phyloP scores from a whole-genome alignment of 805 yeast genomes.

The Saturnispora diversa region DNA sequence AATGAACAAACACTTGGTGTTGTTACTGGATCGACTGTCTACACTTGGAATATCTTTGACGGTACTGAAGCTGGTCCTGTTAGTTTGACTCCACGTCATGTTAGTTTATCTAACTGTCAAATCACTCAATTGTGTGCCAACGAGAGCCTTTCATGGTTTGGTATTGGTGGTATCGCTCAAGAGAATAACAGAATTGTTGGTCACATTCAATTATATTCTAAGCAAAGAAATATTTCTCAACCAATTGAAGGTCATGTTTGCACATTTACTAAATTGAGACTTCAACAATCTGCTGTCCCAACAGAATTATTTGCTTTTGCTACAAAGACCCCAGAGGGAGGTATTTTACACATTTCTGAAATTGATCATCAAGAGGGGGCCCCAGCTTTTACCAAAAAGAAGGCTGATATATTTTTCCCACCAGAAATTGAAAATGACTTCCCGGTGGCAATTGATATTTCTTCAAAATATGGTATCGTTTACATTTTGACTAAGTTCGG shows the following conservation, averaged over 20 bases:
- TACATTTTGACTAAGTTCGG: constrained; percentile 93
- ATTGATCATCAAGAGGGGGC: constrained; percentile 85
- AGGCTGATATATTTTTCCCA: constrained; percentile 91
- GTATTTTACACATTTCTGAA: constrained; percentile 85
- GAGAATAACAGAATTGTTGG: constrained; percentile 93
- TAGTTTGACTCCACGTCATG: constrained; percentile 76
- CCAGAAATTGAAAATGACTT: constrained; percentile 94
- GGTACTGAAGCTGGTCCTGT: constrained; percentile 76
- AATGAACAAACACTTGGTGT: constrained; percentile 66
- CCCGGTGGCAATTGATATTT: constrained; percentile 87
- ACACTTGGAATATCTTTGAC: constrained; percentile 78
- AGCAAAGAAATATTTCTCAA: constrained; percentile 86
- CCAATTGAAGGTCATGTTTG: constrained; percentile 98
- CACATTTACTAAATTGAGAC: constrained; percentile 66
- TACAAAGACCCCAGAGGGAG: constrained; percentile 76
- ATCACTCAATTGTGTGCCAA: constrained; percentile 86
- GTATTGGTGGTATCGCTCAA: constrained; percentile 89
- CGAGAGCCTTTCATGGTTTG: constrained; percentile 81
- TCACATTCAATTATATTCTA: constrained; percentile 86
- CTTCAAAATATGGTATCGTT: constrained; percentile 77
- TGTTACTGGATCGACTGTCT: constrained; percentile 69
- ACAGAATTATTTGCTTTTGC: constrained; percentile 91
- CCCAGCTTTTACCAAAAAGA: constrained; percentile 81
- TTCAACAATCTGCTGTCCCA: constrained; percentile 66
- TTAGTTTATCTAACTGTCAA: constrained; percentile 68